These are phyloP conservation scores for Zymoseptoria tritici DNA, from an alignment of 2,329 filamentous ascomycete genomes.

Conservation along the genomic window DNA sequence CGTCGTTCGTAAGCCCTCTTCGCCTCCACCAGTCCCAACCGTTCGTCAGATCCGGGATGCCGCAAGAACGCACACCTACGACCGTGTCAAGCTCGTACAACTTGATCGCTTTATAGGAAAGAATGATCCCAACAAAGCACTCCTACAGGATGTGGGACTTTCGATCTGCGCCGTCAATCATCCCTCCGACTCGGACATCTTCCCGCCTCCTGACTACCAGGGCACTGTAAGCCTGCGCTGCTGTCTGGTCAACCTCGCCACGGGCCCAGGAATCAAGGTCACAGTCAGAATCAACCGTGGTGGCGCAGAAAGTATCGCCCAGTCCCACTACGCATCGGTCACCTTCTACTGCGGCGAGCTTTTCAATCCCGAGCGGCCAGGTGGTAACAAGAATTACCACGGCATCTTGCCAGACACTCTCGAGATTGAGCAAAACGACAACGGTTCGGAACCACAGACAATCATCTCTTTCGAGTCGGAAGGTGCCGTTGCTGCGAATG, in stretches of 20 bases:
- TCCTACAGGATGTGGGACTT: too few species aligned
- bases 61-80: too few species aligned
- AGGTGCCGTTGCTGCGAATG: background rate
- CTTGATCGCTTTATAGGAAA: background rate
- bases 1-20: background rate
- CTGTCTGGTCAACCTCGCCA: background rate
- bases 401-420: background rate
- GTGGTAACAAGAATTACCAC: background rate
- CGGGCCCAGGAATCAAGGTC: background rate
- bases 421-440: too few species aligned
- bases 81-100: background rate
- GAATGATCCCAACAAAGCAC: background rate
- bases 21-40: background rate
- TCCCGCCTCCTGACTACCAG: background rate
- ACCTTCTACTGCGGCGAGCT: background rate
- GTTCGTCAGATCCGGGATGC: background rate
- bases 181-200: background rate
- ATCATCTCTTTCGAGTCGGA: background rate
- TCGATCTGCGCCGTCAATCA: background rate
- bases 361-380: background rate
- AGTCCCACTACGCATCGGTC: background rate
- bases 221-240: background rate
- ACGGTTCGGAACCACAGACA: background rate
- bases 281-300: background rate
- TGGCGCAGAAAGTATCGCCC: background rate